Base-by-base conservation (phyloP, 208 protist species). In the Leishmania guyanensis region DNA sequence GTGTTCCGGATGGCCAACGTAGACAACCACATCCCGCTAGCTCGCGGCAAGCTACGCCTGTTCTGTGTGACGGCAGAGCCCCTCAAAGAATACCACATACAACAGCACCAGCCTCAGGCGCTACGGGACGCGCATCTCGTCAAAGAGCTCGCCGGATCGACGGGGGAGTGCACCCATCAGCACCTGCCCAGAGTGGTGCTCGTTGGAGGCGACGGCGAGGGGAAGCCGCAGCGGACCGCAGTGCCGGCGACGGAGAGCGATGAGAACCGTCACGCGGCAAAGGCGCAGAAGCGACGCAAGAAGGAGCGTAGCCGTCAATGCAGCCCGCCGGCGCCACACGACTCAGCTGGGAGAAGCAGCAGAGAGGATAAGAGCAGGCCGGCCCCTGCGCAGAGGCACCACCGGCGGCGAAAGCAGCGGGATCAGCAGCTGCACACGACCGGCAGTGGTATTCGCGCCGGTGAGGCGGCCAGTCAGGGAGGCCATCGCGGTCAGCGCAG, bases 1-100 rank as follows among this genome's bases (percentile, higher is more conserved):
- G 79, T 78, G 5, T 96, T 97, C 75, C 91, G 91, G n/a, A 91
- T 97, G 83, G 92, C 92, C 22, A 94, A 95, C 86, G 88, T 91
- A 58, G 87, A 90, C 78, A 89, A 90, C 75, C 82, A 82, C 66
- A 90, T 91, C 68, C 89, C 92, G 0, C 70, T 95, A 50, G 87
- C 90, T 6, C 84, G 91, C 56, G 92, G 94, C 22, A 53, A 79
- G 64, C 90, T 97, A 74, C 84, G 90, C 5, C 79, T 96, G n/a
- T 97, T 95, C 79, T 89, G 90, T 29, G 84, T 96, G 8, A 89
- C 89, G 9, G 85, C 84, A 10, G 89, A 95, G 78, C 86, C 88
- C 33, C 77, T 92, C 39, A 83, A 84, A 48, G 89, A 91, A 75
- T 89, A 89, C 81, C 79, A 82, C 17, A 36, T 70, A 26, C 76